phyloP scores from a whole-genome alignment of 2,329 filamentous ascomycete species.

The Daldinia sp. region DNA sequence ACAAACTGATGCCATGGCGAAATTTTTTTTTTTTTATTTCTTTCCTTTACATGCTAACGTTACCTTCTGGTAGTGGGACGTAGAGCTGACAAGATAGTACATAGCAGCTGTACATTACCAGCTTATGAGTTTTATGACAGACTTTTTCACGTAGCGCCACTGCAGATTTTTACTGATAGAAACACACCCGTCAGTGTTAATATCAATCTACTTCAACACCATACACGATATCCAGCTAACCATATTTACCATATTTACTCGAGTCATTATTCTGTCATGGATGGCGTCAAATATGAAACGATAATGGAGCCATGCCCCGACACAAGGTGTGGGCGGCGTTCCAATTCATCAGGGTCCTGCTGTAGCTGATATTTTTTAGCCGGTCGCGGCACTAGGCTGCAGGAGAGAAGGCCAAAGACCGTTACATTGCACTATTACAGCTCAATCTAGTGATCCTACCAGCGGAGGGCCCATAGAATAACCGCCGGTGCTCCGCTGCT shows the following conservation, averaged over 20 bases:
- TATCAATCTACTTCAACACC: constrained; percentile 14
- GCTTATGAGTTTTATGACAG: constrained; percentile 26
- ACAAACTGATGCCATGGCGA: constrained; percentile 17
- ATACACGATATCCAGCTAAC: constrained; percentile 12
- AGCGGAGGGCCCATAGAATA: constrained; percentile 19
- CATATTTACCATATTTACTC: constrained; percentile 12
- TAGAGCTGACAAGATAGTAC: constrained; percentile 23
- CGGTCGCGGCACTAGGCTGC: constrained; percentile 35
- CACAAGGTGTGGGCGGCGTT: constrained; percentile 10
- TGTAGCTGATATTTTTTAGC: constrained; percentile 29
- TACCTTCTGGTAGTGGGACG: constrained; percentile 28
- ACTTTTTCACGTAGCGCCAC: constrained; percentile 8
- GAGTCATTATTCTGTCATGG: constrained; percentile 10
- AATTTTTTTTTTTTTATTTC: constrained; percentile 15
- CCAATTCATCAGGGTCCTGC: constrained; percentile 22
- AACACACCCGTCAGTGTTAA: constrained; percentile 24
- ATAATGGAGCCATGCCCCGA: constrained; percentile 13
- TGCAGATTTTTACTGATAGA: constrained; percentile 36
- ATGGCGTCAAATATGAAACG: constrained; percentile 27
- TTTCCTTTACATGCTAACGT: constrained; percentile 27
- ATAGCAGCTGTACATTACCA: background rate
- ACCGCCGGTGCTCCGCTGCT: constrained; percentile 21
- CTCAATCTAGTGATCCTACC: constrained; percentile 32
- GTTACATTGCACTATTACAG: constrained; percentile 34
- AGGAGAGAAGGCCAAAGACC: constrained; percentile 26